Evolutionary conservation across 1,284 basidiomycete species (phyloP).

Genomic region (Malassezia vespertilionis): DNA sequence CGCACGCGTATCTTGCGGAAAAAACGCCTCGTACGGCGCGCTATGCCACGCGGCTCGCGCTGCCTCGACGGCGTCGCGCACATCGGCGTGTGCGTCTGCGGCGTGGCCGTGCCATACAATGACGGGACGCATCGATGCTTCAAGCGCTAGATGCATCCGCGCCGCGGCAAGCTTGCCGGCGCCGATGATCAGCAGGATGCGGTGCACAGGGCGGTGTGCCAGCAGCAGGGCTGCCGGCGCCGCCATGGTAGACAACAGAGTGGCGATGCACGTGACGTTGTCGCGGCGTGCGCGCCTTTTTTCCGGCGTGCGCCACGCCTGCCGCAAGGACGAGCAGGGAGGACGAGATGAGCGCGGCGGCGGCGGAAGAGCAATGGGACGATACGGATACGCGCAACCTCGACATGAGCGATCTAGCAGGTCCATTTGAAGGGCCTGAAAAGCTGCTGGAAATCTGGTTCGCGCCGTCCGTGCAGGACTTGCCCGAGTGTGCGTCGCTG

Average conservation of each 20-base stretch:
- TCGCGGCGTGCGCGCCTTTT: no score
- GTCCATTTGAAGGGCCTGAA: slow-evolving; percentile 58
- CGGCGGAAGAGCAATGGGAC: slow-evolving; percentile 15
- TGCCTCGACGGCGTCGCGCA: neutral
- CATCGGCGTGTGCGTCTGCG: neutral
- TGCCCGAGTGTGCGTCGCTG: slow-evolving; percentile 46
- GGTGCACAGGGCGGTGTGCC: slow-evolving; percentile 9
- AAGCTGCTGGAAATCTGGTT: slow-evolving; percentile 99
- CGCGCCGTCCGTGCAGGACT: slow-evolving; percentile 53
- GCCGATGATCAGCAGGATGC: slow-evolving; percentile 10
- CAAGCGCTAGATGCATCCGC: neutral
- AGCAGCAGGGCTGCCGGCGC: slow-evolving; percentile 12
- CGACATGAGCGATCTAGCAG: slow-evolving; percentile 15
- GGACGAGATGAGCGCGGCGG: slow-evolving; percentile 5
- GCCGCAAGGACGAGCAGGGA: neutral
- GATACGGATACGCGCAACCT: slow-evolving; percentile 10
- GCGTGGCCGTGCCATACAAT: slow-evolving; percentile 6
- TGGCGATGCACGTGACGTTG: neutral
- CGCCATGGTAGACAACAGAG: neutral
- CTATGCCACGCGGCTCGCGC: neutral
- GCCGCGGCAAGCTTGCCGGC: slow-evolving; percentile 2
- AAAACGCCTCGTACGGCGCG: slow-evolving; percentile 1
- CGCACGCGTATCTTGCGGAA: neutral
- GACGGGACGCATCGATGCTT: slow-evolving; percentile 2
- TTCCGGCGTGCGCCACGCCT: no score